These are phyloP conservation scores for Calonectria montana DNA, from an alignment of 2,329 filamentous ascomycete genomes.

Conservation along the genomic window DNA sequence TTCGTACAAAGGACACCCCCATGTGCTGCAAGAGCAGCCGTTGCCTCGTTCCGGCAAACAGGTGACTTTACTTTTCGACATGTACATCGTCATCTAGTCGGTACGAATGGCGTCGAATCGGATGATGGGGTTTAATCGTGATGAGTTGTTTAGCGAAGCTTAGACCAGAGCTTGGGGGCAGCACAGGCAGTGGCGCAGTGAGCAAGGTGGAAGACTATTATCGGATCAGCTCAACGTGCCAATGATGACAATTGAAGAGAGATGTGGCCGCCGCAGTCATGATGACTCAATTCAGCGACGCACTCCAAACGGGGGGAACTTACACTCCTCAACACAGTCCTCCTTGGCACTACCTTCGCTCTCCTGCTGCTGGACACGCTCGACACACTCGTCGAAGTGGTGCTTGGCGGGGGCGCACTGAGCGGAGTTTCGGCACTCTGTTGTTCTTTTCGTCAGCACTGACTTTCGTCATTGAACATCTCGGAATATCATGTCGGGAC, in stretches of 20 bases:
- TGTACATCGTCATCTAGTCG: slow-evolving; percentile 39
- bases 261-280: slow-evolving; percentile 13
- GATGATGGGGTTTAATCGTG: slow-evolving; percentile 25
- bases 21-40: slow-evolving; percentile 19
- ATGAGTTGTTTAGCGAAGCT: slow-evolving; percentile 81
- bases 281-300: slow-evolving; percentile 8
- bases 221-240: slow-evolving; percentile 27
- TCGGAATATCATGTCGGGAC: slow-evolving; percentile 10
- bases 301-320: slow-evolving; percentile 54
- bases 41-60: slow-evolving; percentile 38
- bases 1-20: slow-evolving; percentile 40
- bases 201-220: slow-evolving; percentile 93
- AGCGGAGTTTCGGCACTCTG: slow-evolving; percentile 91
- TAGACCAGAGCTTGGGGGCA: slow-evolving; percentile 93
- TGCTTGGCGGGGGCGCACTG: slow-evolving; percentile 91
- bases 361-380: slow-evolving; percentile 79
- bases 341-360: slow-evolving; percentile 81
- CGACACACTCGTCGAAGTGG: slow-evolving; percentile 98
- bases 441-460: slow-evolving; percentile 39
- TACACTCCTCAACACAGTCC: slow-evolving; percentile 99
- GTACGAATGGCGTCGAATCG: slow-evolving; percentile 31
- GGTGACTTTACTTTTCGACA: slow-evolving; percentile 40
- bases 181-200: slow-evolving; percentile 95
- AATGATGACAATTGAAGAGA: neutral
- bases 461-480: slow-evolving; percentile 10